Evolutionary conservation across 495 filamentous ascomycete species (phyloP), one percentile per base, ranked within the genome.

Genomic region (Aspergillus ostianus): DNA sequence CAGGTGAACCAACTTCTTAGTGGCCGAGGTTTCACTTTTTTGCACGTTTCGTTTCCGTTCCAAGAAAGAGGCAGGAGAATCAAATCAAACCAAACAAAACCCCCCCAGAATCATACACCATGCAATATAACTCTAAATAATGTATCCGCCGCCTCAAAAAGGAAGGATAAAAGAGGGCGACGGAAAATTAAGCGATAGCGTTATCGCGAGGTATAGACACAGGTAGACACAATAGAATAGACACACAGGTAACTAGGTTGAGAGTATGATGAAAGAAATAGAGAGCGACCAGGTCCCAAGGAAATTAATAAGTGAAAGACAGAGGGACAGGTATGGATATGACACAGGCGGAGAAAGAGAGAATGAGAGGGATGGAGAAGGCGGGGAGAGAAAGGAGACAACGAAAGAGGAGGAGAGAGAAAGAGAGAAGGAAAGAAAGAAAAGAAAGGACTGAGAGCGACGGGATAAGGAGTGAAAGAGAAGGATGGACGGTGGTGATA

Each of bases 381-480:
- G 54, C 32, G 65, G 51, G 56, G 48, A 54, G 47, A 45, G 51
- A 68, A 59, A 60, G 62, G 58, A 21, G 26, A 50, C 51, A 60
- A 56, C 56, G 61, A 62, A 54, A 52, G 32, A 58, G 51, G 49
- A 27, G 56, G 64, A 60, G 56, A 46, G 53, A 66, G 60, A 47
- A 55, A 53, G 51, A 60, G 57, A 19, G 50, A 45, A 32, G 36
- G 41, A 59, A 29, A 6, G 26, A 53, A 26, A 46, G 36, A 41
- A 52, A 30, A 19, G 26, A 27, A 12, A 49, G 45, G 36, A 12
- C 29, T 19, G 51, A 59, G 36, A 58, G 4, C n/a, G n/a, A 26
- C 23, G 23, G 30, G 20, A 53, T 29, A 41, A 15, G 7, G 27
- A 18, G 51, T 21, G 10, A 47, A 21, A 55, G 41, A 55, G 36